Evolutionary conservation across 2,329 filamentous ascomycete genomes (phyloP).

Genomic region (Aureobasidium sp.): DNA sequence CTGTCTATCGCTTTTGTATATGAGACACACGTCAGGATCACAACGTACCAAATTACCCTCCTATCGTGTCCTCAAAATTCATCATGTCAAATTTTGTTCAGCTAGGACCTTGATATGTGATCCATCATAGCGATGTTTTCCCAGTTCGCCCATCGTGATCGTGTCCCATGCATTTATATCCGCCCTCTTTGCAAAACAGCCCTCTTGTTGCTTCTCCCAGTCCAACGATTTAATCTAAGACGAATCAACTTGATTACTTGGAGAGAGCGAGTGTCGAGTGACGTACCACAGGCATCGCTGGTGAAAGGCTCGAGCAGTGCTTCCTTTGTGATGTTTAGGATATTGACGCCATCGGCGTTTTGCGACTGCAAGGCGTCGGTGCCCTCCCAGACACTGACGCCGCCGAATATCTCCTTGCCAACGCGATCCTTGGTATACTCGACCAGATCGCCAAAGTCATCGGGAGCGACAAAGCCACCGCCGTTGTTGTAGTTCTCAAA

Average conservation of each 20-base stretch:
- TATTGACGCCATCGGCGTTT: not conserved
- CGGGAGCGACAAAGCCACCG: not conserved
- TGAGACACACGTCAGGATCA: not conserved
- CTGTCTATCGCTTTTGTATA: not conserved
- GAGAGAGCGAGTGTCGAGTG: not conserved
- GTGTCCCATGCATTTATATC: not conserved
- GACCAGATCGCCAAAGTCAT: not conserved
- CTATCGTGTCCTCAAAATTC: not conserved
- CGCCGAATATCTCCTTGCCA: slow-evolving; percentile 1
- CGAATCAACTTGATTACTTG: not conserved
- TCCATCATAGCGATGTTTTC: not conserved
- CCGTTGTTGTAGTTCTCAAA: slow-evolving; percentile 10
- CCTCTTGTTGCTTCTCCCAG: not conserved
- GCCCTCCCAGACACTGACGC: slow-evolving; percentile 13
- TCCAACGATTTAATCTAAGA: slow-evolving; percentile 2
- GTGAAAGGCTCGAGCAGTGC: slow-evolving; percentile 6
- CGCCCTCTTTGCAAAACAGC: not conserved
- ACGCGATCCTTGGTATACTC: not conserved
- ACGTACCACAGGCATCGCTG: slow-evolving; percentile 14
- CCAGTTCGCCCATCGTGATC: not conserved
- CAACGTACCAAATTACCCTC: not conserved
- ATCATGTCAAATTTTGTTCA: not conserved
- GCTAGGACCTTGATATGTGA: not conserved
- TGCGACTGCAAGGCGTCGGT: not conserved
- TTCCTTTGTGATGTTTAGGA: slow-evolving; percentile 6